Base-by-base conservation (phyloP, 2,329 filamentous ascomycete genomes). In the Graphiopsis chlorocephala region DNA sequence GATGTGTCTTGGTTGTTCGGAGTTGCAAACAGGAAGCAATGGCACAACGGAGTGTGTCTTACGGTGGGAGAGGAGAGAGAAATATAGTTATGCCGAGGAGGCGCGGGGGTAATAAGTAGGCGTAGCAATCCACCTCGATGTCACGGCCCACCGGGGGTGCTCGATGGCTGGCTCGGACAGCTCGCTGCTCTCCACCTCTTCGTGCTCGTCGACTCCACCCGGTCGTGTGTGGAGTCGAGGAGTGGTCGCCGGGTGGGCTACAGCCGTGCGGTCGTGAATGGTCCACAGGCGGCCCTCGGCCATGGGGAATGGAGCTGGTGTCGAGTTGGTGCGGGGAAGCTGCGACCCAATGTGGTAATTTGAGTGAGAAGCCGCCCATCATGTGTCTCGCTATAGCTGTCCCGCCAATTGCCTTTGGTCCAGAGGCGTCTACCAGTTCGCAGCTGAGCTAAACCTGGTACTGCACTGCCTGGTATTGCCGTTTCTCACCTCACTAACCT, bases 51-150 rank as follows among this genome's bases (percentile, higher is more conserved):
- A 28, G 38, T 12, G 60, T 53, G 55, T 55, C 57, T 52, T 56
- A 55, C 47, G 33, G 45, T 31, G 53, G 62, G 15, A 45, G 67
- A 38, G 42, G 53, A 50, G 61, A 62, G 45, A 59, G 57, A 64
- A 50, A 60, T 63, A 17, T 53, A 26, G 38, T 53, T 52, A 47
- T 55, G 63, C 50, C 65, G 47, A 58, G 64, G 26, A 58, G 65
- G 64, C 58, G 70, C 68, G 68, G 66, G 69, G 68, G 70, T 69
- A 45, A 45, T 45, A 70, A 70, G 68, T 70, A 70, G 64, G 50
- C 53, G 50, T 45, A n/a, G 58, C 65, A 68, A 68, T 68, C 69
- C 69, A 69, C 68, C 66, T 69, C 69, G 68, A 69, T 63, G 60
- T 50, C 63, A 63, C 69, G 67, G 68, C 68, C 64, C 69, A 66